phyloP scores from a whole-genome alignment of 2,329 filamentous ascomycete species.

The Trichoderma pleuroti region DNA sequence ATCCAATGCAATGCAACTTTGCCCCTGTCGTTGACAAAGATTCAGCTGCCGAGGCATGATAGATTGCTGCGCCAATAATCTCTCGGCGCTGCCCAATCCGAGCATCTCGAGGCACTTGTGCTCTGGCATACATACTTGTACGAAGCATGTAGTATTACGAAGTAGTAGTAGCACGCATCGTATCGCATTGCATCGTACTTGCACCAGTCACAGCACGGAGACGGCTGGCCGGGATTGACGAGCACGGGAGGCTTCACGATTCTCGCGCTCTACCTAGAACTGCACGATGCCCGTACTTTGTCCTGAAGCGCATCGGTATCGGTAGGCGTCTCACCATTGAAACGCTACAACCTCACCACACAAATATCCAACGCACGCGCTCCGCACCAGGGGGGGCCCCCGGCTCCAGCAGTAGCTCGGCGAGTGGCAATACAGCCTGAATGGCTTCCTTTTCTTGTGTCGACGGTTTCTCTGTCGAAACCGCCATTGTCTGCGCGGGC shows the following conservation, averaged over 20 bases:
- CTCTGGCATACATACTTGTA: not conserved
- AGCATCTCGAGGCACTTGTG: not conserved
- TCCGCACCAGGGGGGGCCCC: slow-evolving; percentile 4
- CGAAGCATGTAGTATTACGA: not conserved
- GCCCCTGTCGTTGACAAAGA: slow-evolving; percentile 5
- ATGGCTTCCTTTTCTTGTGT: not conserved
- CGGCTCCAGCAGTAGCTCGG: not conserved
- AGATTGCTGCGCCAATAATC: not conserved
- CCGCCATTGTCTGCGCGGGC: not conserved
- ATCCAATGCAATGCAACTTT: slow-evolving; percentile 5
- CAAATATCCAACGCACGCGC: slow-evolving; percentile 3
- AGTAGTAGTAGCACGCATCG: not conserved
- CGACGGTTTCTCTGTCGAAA: not conserved
- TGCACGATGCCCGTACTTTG: not conserved
- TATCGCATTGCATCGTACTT: not conserved
- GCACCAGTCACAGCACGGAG: not conserved
- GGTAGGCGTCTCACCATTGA: slow-evolving; percentile 18
- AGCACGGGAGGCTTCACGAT: not conserved
- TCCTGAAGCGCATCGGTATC: not conserved
- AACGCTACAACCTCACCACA: slow-evolving; percentile 19
- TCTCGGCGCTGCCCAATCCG: slow-evolving; percentile 6
- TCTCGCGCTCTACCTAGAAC: not conserved
- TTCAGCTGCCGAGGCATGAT: slow-evolving; percentile 11
- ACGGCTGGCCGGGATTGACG: not conserved
- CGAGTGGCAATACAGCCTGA: slow-evolving; percentile 8